Percentiles rank a stretch among this genome's conserved stretches.
Conservation (phyloP, 2,329 filamentous ascomycete species). For the Aspergillus alliaceus region DNA sequence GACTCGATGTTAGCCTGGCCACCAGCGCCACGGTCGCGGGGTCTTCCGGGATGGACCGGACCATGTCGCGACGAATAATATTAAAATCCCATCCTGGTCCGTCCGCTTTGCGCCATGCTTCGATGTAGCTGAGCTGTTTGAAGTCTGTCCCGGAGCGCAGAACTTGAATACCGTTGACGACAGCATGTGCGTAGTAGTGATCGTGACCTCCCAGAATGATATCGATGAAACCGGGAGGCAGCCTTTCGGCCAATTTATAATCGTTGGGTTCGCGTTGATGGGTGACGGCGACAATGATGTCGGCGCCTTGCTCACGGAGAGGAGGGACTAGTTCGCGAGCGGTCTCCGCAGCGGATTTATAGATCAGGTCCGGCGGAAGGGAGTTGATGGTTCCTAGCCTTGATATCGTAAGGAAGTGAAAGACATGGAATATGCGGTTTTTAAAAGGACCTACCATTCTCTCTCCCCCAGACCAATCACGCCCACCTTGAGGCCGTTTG, state of each 20-base stretch:
- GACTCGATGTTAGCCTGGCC: conserved; percentile 66
- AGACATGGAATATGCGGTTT: not conserved
- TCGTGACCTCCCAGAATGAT: conserved; percentile 88
- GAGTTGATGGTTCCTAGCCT: conserved; percentile 83
- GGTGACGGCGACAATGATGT: conserved; percentile 78
- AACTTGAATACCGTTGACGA: conserved; percentile 78
- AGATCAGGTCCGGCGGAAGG: conserved; percentile 77
- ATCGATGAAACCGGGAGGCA: conserved; percentile 71
- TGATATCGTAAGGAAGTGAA: not conserved
- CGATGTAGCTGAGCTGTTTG: conserved; percentile 86
- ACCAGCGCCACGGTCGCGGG: conserved; percentile 62
- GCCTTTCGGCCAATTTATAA: conserved; percentile 75
- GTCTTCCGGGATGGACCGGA: conserved; percentile 67
- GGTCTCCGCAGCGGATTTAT: conserved; percentile 73
- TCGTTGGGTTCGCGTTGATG: conserved; percentile 90
- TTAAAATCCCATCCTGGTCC: conserved; percentile 71
- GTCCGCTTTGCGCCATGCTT: conserved; percentile 62
- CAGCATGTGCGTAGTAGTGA: conserved; percentile 77
- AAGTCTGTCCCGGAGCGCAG: conserved; percentile 89
- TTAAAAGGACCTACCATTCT: conserved; percentile 60
- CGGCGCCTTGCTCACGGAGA: conserved; percentile 73
- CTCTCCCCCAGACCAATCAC: conserved; percentile 82
- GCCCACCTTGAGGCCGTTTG: conserved; percentile 82
- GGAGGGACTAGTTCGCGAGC: conserved; percentile 73
- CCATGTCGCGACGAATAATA: conserved; percentile 72